Evolutionary conservation across 2,329 filamentous ascomycete species (phyloP).

Genomic region (Tolypocladium ophioglossoides): DNA sequence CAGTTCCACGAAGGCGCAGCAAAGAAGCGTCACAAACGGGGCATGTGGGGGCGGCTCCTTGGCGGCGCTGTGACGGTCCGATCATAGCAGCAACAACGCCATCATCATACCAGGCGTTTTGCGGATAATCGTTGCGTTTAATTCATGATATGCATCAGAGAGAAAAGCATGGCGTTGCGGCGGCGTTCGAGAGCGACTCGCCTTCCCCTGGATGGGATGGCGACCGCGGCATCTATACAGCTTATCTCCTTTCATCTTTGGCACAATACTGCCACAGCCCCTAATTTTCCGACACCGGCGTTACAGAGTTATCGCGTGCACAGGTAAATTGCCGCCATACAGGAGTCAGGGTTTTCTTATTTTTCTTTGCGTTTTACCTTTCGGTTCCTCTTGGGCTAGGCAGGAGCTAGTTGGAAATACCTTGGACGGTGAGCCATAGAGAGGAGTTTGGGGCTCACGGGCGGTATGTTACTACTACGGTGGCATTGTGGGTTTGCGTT

Average conservation of each 20-base stretch:
- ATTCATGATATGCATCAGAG: not conserved
- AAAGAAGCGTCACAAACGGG: constrained; percentile 40
- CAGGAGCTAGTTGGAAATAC: not conserved
- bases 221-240: not conserved
- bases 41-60: constrained; percentile 44
- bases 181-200: not conserved
- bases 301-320: constrained; percentile 1
- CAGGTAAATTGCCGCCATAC: not conserved
- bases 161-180: constrained; percentile 8
- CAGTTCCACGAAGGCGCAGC: constrained; percentile 34
- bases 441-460: not conserved
- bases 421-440: not conserved
- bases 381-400: not conserved
- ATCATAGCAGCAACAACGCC: constrained; percentile 8
- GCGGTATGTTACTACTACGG: not conserved
- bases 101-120: not conserved
- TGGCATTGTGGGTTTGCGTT: not conserved
- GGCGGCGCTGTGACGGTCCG: constrained; percentile 31
- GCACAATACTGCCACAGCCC: not conserved
- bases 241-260: not conserved
- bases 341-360: not conserved
- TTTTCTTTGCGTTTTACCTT: not conserved
- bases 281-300: constrained; percentile 4
- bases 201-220: not conserved
- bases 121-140: not conserved